Evolutionary conservation across 108 stramenopile genomes (phyloP), one percentile per base, ranked within the genome.

Genomic region (Chaetoceros muelleri): DNA sequence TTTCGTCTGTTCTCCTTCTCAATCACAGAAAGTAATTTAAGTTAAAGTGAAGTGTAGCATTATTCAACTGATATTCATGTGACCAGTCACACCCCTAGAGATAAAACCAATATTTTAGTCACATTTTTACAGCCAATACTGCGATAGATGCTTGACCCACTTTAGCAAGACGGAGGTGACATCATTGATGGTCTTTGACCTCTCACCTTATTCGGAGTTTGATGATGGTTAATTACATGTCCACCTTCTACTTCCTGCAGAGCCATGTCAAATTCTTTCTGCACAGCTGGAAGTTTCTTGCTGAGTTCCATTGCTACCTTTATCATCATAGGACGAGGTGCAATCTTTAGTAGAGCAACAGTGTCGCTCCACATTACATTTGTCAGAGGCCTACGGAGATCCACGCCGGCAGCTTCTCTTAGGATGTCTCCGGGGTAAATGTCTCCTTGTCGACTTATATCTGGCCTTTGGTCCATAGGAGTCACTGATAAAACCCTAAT

Each of bases 321-420:
- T 3, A 91, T 52, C 21, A 50, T 50, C 24, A 91, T 72, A 8
- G 90, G 90, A 53, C 90, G 69, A 22, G 90, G 82, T 52, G 82
- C 80, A 78, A 91, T 81, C 53, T 87, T 87, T 47, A 91, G 81
- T 46, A 91, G 61, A 24, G 90, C 90, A 7, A 91, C 90, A 10
- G 90, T 91, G 54, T 91, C 90, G 18, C 85, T 72, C 90, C 90
- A 91, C 90, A 91, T 91, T 17, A 82, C 78, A 53, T 83, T 84
- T 21, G 90, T 91, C 50, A 91, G 82, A 1, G 90, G 90, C 30
- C 90, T 67, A 40, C 90, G 69, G 18, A 91, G 56, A 52, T 91
- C 90, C 13, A 91, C 85, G 48, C 90, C 90, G 0, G 81, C 85
- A 24, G 82, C 85, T 57, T 91, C 90, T 40, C 90, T 66, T 30